These are phyloP conservation scores for Trifolium repens DNA, from an alignment of 306 rosid species.

Conservation along the genomic window DNA sequence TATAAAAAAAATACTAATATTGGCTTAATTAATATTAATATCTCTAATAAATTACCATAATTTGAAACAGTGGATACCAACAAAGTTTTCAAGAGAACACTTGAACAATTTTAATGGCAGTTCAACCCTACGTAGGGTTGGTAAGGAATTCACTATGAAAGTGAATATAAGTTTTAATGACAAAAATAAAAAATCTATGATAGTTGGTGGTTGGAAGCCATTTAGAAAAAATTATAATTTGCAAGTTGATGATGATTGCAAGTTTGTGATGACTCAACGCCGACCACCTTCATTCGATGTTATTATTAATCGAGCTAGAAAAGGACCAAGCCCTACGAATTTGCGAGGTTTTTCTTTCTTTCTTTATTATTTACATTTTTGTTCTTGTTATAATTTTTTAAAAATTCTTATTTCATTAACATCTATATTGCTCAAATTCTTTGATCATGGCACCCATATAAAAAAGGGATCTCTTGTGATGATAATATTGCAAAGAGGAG, in stretches of 20 bases:
- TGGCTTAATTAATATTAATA: neutral
- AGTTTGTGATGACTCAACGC: neutral
- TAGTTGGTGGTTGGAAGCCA: neutral
- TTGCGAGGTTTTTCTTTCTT: neutral
- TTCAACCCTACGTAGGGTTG: neutral
- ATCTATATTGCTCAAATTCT: neutral
- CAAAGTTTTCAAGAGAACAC: neutral
- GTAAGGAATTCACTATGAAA: neutral
- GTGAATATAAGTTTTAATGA: neutral
- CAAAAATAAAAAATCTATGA: neutral
- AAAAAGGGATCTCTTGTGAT: neutral
- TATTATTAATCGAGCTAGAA: neutral
- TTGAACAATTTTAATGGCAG: neutral
- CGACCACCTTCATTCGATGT: neutral
- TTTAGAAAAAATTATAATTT: neutral
- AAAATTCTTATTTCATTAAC: neutral
- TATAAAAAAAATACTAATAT: too few relatives aligned
- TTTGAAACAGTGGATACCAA: slow-evolving; percentile 7
- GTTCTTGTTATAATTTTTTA: too few relatives aligned
- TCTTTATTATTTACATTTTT: neutral
- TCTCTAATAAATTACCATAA: neutral
- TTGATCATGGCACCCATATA: too few relatives aligned
- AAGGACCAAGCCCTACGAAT: neutral
- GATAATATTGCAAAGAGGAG: neutral
- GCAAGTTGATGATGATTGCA: neutral